Evolutionary conservation across 2,329 filamentous ascomycete species (phyloP), one percentile per base, ranked within the genome.

Genomic region (Ophiostoma pallidulum): DNA sequence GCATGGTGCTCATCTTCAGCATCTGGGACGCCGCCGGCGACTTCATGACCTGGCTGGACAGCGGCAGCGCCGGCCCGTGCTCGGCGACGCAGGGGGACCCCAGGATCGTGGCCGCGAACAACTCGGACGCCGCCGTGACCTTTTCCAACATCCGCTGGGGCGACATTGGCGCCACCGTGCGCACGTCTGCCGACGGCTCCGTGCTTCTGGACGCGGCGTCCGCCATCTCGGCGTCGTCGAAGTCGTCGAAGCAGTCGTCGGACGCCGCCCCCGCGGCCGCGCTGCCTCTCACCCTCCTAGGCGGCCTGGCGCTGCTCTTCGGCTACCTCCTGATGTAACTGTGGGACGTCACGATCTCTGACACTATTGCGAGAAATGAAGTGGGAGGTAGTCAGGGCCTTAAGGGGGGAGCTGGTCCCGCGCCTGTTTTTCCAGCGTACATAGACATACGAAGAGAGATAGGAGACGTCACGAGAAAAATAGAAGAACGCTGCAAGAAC

Each of bases 11-110:
- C 22, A 66, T 69, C 12, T 66, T 79, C 53, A 69, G 67, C 57
- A 68, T 80, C 52, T 79, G 75, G 75, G 74, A 73, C 62, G 73
- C 77, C 51, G 63, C 68, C 12, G 57, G 65, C 12, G 67, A 67
- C 37, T 72, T 68, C 51, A 79, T 80, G 76, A 67, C 70, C 37
- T 80, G 76, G 76, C 65, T 80, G 9, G 75, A 80, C 54, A 62
- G 66, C 44, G 64, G 68, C 7, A 64, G 61, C 31, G 61, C 70
- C 4, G 77, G 77, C 0, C 76, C 75, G 22, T 81, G 78, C 59
- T 70, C 66, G 52, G 63, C 63, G 0, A 73, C 70, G 0, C 72
- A 76, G 58, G 77, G 77, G 3, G 62, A 73, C 52, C 76, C 77
- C 3, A 49, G 55, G 8, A 64, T 66, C 22, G 69, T 81, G 47